Evolutionary conservation across 106 monocot species (phyloP).

Genomic region (Platanthera guangdongensis): DNA sequence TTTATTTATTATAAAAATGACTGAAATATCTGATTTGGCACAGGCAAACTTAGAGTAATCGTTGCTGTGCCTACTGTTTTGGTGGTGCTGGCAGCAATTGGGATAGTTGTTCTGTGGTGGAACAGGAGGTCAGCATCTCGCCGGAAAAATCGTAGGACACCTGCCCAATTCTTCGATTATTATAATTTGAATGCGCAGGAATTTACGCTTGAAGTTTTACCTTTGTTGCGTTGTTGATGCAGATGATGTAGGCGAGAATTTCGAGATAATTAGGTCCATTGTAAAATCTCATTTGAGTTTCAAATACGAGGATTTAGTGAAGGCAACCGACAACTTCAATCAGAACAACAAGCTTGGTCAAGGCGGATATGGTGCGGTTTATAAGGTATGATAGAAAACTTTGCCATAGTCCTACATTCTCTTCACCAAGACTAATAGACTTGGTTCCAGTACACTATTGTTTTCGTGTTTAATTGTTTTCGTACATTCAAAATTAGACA

Average conservation of each 20-base stretch:
- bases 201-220: neutral
- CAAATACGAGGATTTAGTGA: conserved; percentile 45
- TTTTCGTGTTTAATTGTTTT: neutral
- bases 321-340: conserved; percentile 48
- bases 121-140: conserved; percentile 10
- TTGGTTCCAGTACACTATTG: neutral
- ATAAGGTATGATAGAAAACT: conserved; percentile 34
- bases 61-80: neutral
- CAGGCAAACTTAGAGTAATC: neutral
- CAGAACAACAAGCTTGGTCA: conserved; percentile 59
- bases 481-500: too few relatives aligned
- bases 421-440: neutral
- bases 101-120: conserved; percentile 21
- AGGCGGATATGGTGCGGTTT: conserved; percentile 62
- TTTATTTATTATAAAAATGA: neutral
- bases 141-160: conserved; percentile 7
- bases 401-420: neutral
- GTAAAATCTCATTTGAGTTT: conserved; percentile 34
- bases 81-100: conserved; percentile 13
- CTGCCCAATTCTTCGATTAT: neutral
- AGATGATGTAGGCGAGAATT: conserved; percentile 17
- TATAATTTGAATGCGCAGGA: neutral
- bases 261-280: conserved; percentile 37
- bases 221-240: conserved; percentile 10
- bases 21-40: neutral